Conservation (phyloP, 2,329 filamentous ascomycete species). For the Colletotrichum lupini region DNA sequence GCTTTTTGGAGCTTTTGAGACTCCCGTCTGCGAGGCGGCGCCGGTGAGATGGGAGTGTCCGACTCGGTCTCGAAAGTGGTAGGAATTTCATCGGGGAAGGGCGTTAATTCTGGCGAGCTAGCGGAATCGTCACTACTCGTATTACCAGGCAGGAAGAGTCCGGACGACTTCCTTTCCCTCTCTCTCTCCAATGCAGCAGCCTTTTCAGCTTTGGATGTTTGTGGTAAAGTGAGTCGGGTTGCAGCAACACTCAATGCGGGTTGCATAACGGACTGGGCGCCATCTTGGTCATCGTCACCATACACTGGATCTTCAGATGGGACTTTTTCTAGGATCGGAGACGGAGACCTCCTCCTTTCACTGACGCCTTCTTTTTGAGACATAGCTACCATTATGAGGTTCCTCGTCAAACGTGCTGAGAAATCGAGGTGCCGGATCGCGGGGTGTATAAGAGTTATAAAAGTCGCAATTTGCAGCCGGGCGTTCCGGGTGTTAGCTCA, state of each 20-base stretch:
- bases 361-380: slow-evolving; percentile 25
- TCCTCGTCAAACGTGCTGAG: background rate
- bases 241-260: slow-evolving; percentile 68
- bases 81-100: slow-evolving; percentile 34
- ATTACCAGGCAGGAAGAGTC: slow-evolving; percentile 44
- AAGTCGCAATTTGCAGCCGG: slow-evolving; percentile 26
- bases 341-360: slow-evolving; percentile 10
- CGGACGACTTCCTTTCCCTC: slow-evolving; percentile 46
- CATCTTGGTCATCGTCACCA: slow-evolving; percentile 57
- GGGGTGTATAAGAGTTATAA: slow-evolving; percentile 14
- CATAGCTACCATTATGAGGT: slow-evolving; percentile 23
- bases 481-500: slow-evolving; percentile 30
- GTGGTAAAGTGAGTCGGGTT: slow-evolving; percentile 64
- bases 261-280: slow-evolving; percentile 69
- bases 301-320: slow-evolving; percentile 48
- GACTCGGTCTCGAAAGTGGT: slow-evolving; percentile 29
- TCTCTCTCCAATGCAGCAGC: slow-evolving; percentile 62
- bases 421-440: background rate
- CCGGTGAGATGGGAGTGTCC: slow-evolving; percentile 18
- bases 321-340: slow-evolving; percentile 24
- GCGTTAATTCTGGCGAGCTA: slow-evolving; percentile 32
- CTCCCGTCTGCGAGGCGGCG: slow-evolving; percentile 17
- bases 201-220: slow-evolving; percentile 68
- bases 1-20: slow-evolving; percentile 30
- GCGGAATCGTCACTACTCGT: slow-evolving; percentile 28